Evolutionary conservation across 2,329 filamentous ascomycete species (phyloP).

Genomic region (Curvularia sp.): DNA sequence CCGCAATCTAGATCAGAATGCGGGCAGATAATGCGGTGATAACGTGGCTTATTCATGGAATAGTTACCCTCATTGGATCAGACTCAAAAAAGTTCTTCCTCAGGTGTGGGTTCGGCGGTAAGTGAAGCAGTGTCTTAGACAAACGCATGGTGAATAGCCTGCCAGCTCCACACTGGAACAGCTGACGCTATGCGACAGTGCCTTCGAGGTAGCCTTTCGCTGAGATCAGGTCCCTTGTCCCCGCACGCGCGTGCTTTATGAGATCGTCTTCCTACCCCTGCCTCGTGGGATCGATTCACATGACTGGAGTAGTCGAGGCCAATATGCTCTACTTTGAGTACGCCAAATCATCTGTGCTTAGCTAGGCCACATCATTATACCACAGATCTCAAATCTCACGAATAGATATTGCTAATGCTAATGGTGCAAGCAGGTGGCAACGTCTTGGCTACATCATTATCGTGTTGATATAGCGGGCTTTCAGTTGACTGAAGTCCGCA

Average conservation of each 20-base stretch:
- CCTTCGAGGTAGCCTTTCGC: neutral
- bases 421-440: neutral
- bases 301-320: neutral
- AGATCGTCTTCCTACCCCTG: neutral
- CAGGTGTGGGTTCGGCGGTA: neutral
- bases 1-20: neutral
- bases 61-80: neutral
- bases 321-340: neutral
- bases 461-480: neutral
- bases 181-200: neutral
- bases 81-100: neutral
- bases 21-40: neutral
- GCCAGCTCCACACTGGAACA: neutral
- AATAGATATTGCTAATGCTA: neutral
- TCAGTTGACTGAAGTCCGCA: neutral
- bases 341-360: neutral
- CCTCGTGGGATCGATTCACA: neutral
- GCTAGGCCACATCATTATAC: neutral
- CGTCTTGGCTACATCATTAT: neutral
- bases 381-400: neutral
- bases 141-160: neutral
- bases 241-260: neutral
- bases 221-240: neutral
- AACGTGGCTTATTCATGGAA: neutral
- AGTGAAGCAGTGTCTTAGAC: slow-evolving; percentile 1